Evolutionary conservation across 257 asterid genomes (phyloP), one percentile per base, ranked within the genome.

Genomic region (Gentiana macrophylla): DNA sequence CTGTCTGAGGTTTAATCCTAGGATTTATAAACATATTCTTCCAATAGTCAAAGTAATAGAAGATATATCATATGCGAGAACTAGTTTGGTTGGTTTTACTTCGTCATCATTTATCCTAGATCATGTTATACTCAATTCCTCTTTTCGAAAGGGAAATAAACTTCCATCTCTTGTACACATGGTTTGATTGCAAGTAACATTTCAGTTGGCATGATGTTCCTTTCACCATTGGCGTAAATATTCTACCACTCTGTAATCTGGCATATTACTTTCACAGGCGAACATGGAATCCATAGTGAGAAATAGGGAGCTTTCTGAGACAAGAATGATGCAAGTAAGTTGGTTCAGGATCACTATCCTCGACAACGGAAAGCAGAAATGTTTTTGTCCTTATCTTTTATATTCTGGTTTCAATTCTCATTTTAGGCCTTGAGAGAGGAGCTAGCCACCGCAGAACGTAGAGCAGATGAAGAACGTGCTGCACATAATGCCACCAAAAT

Each of bases 261-360:
- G 13, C 15, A 37, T 45, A 43, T 59, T 58, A 33, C 63, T 43
- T 70, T 65, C 38, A 60, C 86, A 88, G 99, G 95, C 82, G 53
- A 88, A 74, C 77, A 79, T 80, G 84, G 99, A 92, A 59, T 75
- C 97, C 61, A 65, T 86, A 54, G 77, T 84, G 95, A 88, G 99
- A 69, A 92, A 74, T 74, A 81, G 99, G 76, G 99, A 92, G 78
- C 79, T 92, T 60, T 77, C 99, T 32, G 99, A 92, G 84, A 92
- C 99, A 68, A 84, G 95, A 80, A 92, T 92, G 97, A 83, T 88
- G 92, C 99, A 92, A 86, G 99, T 92, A 70, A 78, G 95, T 62
- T 58, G 60, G 13, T 59, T 37, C 36, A 35, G 8, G 45, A 36
- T 41, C 9, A 7, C 46, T 41, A 41, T 41, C 9, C 46, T 41